A percentile compares a stretch with the other conserved stretches of the same genome.
These are phyloP conservation scores for Dentipellis sp. DNA, from an alignment of 768 basidiomycete species.

Conservation along the genomic window DNA sequence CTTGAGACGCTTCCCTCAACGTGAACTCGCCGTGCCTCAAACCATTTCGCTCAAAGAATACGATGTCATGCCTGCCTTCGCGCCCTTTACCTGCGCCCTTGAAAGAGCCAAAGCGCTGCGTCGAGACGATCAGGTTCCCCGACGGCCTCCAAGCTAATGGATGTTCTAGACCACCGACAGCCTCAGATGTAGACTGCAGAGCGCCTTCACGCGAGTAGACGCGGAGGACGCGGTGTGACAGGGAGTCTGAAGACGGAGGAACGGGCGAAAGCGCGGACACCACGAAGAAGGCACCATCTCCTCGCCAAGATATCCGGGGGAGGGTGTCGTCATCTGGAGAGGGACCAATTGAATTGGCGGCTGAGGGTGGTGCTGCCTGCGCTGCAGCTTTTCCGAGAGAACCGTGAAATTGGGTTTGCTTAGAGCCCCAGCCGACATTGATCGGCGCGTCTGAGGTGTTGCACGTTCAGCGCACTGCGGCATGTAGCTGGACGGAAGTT, in stretches of 20 bases:
- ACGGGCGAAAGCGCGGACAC: conserved; percentile 62
- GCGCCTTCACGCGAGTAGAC: conserved; percentile 68
- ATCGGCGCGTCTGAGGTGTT: conserved; percentile 65
- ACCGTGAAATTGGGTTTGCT: conserved; percentile 95
- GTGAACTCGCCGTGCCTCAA: conserved; percentile 85
- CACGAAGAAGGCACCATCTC: conserved; percentile 84
- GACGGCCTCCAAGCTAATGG: conserved; percentile 77
- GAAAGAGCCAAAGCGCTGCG: conserved; percentile 68
- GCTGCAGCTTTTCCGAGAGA: conserved; percentile 85
- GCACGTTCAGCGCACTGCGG: background rate
- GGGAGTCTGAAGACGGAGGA: conserved; percentile 16
- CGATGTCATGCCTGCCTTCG: conserved; percentile 69
- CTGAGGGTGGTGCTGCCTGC: conserved; percentile 30
- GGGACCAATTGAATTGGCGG: conserved; percentile 31
- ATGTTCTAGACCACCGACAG: conserved; percentile 76
- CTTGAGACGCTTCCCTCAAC: conserved; percentile 32
- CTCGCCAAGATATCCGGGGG: conserved; percentile 86
- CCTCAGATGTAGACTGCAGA: conserved; percentile 80
- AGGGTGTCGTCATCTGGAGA: conserved; percentile 64
- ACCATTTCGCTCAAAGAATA: conserved; percentile 96
- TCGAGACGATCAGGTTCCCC: conserved; percentile 75
- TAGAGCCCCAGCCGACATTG: conserved; percentile 97
- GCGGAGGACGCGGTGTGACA: conserved; percentile 49
- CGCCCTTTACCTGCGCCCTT: conserved; percentile 60
- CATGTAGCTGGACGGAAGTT: background rate